A percentile compares a stretch with the other conserved stretches of the same genome.
Evolutionary conservation across 1,139 yeast species (phyloP).

Genomic region (Hyphopichia wangnamkhiaoensis): DNA sequence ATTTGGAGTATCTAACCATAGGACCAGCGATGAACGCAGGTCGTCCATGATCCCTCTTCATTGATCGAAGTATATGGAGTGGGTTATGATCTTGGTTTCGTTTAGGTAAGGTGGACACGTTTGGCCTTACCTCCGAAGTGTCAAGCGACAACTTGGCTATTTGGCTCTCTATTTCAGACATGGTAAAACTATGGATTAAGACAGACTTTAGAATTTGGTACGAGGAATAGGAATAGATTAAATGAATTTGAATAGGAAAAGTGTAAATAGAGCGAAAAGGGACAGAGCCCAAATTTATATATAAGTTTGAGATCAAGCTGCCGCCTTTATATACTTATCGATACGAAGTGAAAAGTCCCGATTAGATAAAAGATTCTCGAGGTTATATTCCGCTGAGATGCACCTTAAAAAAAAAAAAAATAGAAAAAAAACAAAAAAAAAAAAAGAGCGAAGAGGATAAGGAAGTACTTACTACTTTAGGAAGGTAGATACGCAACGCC

Average conservation of each 20-base stretch:
- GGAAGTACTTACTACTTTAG: background rate
- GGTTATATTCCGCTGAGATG: background rate
- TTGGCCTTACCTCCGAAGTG: background rate
- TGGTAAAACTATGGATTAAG: background rate
- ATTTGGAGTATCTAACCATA: constrained; percentile 93
- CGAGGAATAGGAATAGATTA: too few species aligned
- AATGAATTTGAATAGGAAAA: too few species aligned
- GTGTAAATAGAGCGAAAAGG: too few species aligned
- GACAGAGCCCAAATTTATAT: too few species aligned
- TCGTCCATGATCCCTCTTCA: constrained; percentile 39
- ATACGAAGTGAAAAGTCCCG: background rate
- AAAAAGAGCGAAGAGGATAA: background rate
- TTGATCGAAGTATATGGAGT: constrained; percentile 46
- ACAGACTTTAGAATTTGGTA: too few species aligned
- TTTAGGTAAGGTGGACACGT: constrained; percentile 2
- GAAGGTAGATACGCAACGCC: background rate
- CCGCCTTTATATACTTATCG: too few species aligned
- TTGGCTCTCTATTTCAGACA: background rate
- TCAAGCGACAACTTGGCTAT: background rate
- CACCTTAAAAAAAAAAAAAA: background rate
- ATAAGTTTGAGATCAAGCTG: too few species aligned
- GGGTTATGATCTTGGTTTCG: constrained; percentile 59
- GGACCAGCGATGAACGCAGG: constrained; percentile 90
- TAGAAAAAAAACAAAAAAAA: background rate
- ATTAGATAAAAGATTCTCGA: background rate